Evolutionary conservation across 441 rosid genomes (phyloP).

Genomic region (Gossypium aridum): DNA sequence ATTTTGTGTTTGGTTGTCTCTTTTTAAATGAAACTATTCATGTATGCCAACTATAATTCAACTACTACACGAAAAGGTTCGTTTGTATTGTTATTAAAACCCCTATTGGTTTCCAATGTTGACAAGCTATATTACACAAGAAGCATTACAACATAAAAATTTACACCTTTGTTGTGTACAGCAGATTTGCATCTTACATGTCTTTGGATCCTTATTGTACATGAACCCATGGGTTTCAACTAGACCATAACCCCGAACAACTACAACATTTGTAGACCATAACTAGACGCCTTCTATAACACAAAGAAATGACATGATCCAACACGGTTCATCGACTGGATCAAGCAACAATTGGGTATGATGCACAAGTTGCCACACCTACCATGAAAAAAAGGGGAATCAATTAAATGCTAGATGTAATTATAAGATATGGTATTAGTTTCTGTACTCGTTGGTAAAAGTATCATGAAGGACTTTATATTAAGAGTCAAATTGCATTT

Average conservation of each 20-base stretch:
- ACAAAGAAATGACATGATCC: not conserved
- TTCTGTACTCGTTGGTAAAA: too few relatives aligned
- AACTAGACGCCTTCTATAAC: not conserved
- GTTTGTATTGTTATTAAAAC: conserved; percentile 22
- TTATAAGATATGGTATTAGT: too few relatives aligned
- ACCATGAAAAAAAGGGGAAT: conserved; percentile 13
- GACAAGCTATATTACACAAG: not conserved
- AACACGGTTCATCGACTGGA: not conserved
- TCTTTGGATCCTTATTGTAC: not conserved
- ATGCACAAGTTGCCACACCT: conserved; percentile 92
- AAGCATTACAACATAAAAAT: not conserved
- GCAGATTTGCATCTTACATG: not conserved
- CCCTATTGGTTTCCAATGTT: not conserved
- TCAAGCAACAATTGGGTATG: conserved; percentile 77
- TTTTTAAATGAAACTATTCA: conserved; percentile 60
- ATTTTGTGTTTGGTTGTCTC: conserved; percentile 75
- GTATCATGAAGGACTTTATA: too few relatives aligned
- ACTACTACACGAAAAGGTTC: not conserved
- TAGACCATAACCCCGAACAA: not conserved
- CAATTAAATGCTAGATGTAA: not conserved
- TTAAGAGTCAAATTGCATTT: too few relatives aligned
- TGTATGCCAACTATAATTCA: conserved; percentile 45
- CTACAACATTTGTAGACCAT: not conserved
- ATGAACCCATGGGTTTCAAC: not conserved
- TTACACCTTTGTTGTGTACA: not conserved